These are phyloP conservation scores for Thelephora ganbajun DNA, from an alignment of 768 basidiomycete species.

Conservation along the genomic window DNA sequence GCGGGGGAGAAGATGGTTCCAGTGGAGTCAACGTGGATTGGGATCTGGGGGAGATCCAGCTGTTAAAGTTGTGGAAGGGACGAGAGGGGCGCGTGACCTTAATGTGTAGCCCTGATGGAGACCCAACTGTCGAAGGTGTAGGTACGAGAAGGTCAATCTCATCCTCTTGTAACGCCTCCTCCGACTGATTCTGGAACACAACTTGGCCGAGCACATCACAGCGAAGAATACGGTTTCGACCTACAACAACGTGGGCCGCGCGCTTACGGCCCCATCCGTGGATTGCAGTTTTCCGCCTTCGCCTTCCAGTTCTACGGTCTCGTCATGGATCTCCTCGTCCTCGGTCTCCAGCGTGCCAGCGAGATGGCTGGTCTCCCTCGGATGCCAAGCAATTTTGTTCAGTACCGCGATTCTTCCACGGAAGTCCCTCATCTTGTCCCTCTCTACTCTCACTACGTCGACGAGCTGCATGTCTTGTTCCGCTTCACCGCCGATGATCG, in stretches of 20 bases:
- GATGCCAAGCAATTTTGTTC: constrained; percentile 97
- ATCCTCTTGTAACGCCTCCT: too few species aligned
- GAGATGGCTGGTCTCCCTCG: too few species aligned
- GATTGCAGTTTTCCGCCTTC: constrained; percentile 95
- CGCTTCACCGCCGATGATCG: constrained; percentile 92
- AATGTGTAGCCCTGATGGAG: too few species aligned
- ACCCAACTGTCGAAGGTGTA: too few species aligned
- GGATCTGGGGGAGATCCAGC: constrained; percentile 89
- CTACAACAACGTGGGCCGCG: constrained; percentile 79
- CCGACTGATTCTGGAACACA: constrained; percentile 95
- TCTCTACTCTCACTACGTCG: constrained; percentile 96
- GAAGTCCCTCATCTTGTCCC: constrained; percentile 98
- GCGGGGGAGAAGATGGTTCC: too few species aligned
- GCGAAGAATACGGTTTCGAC: too few species aligned
- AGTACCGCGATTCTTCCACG: constrained; percentile 88
- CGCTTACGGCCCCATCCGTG: constrained; percentile 92
- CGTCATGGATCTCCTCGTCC: constrained; percentile 86
- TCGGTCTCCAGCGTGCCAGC: too few species aligned
- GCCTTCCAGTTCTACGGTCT: constrained; percentile 99
- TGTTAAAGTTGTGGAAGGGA: too few species aligned
- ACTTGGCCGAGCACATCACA: constrained; percentile 97
- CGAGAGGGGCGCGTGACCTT: too few species aligned
- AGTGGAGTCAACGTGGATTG: too few species aligned
- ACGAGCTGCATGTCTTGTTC: constrained; percentile 91
- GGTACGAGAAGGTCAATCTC: too few species aligned